phyloP scores from a whole-genome alignment of 192 early-diverging fungal species.

The Entomortierella beljakovae region DNA sequence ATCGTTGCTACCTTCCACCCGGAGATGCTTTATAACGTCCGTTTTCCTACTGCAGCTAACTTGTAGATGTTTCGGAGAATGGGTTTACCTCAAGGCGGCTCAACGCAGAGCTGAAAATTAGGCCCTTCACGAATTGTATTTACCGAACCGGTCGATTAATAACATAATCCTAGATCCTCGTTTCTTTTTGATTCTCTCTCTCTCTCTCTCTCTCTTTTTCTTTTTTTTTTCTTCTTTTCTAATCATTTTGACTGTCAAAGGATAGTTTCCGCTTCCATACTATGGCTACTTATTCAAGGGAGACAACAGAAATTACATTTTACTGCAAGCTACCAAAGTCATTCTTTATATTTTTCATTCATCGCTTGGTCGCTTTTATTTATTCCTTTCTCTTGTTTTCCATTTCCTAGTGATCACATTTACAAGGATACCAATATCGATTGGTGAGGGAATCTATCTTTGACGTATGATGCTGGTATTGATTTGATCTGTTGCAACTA shows the following conservation, averaged over 20 bases:
- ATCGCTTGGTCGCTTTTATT: background rate
- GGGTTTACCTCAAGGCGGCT: background rate
- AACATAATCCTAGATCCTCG: too few species aligned
- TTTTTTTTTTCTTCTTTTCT: background rate
- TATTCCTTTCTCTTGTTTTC: conserved; percentile 10
- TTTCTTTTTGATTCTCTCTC: too few species aligned
- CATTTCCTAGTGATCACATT: conserved; percentile 12
- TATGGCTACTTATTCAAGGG: background rate
- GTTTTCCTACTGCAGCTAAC: conserved; percentile 70
- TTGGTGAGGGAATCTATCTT: background rate
- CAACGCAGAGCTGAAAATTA: background rate
- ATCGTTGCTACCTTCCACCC: conserved; percentile 70
- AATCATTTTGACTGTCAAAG: background rate
- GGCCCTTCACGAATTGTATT: background rate
- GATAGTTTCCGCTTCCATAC: background rate
- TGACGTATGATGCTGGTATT: background rate
- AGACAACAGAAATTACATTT: background rate
- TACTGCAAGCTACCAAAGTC: background rate
- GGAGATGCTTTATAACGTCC: conserved; percentile 73
- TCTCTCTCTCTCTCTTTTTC: background rate
- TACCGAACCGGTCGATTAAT: background rate
- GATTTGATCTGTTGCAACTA: too few species aligned
- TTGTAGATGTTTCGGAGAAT: conserved; percentile 41
- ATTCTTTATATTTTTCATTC: background rate
- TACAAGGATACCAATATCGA: background rate